Evolutionary conservation across 331 rosid species (phyloP), one percentile per base, ranked within the genome.

Genomic region (Acacia concinna): DNA sequence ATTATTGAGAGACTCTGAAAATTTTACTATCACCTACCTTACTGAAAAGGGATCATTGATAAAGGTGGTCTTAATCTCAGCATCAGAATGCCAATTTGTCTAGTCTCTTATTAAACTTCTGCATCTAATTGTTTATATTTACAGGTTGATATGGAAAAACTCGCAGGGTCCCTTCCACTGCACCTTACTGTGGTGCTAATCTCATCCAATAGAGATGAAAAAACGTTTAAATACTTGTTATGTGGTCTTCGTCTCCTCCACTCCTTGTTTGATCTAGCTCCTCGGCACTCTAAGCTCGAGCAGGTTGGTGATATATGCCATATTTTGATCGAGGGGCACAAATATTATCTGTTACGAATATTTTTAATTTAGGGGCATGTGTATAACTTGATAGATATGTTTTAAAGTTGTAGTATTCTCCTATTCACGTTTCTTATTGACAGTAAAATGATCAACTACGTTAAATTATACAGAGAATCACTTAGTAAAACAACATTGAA

Each of bases 141-240:
- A 70, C 91, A 95, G 98, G 83, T 95, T 83, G 98, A 95, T 59
- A 74, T 90, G 78, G 98, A 91, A 83, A 95, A 88, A 90, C 97
- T 95, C 74, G 94, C 80, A 15, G 86, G 88, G 72, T 87, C 81
- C 76, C 97, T 95, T 83, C 93, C 98, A 11, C 79, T 89, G 84
- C 97, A 95, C 88, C 97, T 95, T 77, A 84, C 78, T 86, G 82
- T 90, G 46, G 81, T 85, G 75, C 82, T 92, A 40, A 85, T 90
- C 63, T 82, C 96, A 67, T 68, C 94, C 57, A 79, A 86, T 25
- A 87, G 83, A 83, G 85, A 88, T 73, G 98, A 88, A 78, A 84
- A 84, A 41, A 30, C 75, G 75, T 86, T 82, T 80, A 91, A 78
- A 80, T 91, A 92, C 91, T 84, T 92, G 81, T 79, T 89, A 75